phyloP scores from a whole-genome alignment of 1,139 yeast species.

The Yamadazyma atmosphaerica region DNA sequence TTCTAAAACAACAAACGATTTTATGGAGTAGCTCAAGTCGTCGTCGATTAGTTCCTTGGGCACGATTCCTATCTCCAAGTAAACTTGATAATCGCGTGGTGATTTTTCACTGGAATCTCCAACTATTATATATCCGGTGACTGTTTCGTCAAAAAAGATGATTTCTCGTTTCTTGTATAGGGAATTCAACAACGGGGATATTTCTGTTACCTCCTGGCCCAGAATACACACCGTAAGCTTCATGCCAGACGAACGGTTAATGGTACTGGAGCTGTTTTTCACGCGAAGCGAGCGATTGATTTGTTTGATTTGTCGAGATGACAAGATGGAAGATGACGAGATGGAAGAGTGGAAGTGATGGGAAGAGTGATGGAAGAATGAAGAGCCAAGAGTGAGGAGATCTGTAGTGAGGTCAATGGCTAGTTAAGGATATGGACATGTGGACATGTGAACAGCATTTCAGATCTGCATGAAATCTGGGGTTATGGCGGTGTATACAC shows the following conservation, averaged over 20 bases:
- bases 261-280: too few relatives aligned
- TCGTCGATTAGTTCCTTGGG: slow-evolving; percentile 25
- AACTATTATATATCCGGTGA: slow-evolving; percentile 34
- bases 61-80: slow-evolving; percentile 28
- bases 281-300: too few relatives aligned
- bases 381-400: too few relatives aligned
- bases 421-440: too few relatives aligned
- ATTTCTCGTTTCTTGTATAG: slow-evolving; percentile 7
- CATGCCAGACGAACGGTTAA: not conserved
- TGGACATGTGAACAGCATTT: too few relatives aligned
- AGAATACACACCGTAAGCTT: not conserved
- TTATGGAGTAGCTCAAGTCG: slow-evolving; percentile 5
- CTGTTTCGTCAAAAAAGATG: slow-evolving; percentile 39
- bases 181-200: not conserved
- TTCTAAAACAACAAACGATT: slow-evolving; percentile 3
- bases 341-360: too few relatives aligned
- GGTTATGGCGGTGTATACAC: too few relatives aligned
- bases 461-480: too few relatives aligned
- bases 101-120: slow-evolving; percentile 11
- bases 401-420: too few relatives aligned
- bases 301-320: too few relatives aligned
- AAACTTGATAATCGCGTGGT: slow-evolving; percentile 14
- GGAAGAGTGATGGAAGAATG: too few relatives aligned
- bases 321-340: too few relatives aligned
- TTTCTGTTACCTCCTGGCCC: not conserved